Conservation (phyloP, 83 land plant species). For the Diphasiastrum complanatum region DNA sequence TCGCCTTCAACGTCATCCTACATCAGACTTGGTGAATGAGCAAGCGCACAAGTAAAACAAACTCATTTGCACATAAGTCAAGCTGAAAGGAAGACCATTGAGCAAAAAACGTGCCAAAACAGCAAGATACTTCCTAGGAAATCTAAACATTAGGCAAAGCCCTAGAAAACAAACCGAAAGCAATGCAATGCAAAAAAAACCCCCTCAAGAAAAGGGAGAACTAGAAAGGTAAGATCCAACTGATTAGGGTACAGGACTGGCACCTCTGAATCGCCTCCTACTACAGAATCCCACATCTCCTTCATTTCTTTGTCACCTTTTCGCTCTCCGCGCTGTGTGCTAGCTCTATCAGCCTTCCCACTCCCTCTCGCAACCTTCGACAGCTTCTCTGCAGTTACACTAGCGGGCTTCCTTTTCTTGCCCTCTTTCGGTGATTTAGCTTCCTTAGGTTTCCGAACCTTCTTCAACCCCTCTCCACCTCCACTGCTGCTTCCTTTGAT, state of each 20-base stretch:
- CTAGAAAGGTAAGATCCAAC: not conserved
- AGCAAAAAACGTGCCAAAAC: too few relatives aligned
- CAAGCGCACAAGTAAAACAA: not conserved
- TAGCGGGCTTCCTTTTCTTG: conserved; percentile 7
- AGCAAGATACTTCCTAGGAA: too few relatives aligned
- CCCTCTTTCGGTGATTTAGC: conserved; percentile 4
- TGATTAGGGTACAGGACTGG: not conserved
- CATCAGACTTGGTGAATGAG: not conserved
- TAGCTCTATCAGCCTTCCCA: conserved; percentile 25
- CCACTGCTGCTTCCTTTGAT: conserved; percentile 8
- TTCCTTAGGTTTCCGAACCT: conserved; percentile 20
- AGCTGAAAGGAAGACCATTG: not conserved
- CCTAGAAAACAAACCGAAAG: too few relatives aligned
- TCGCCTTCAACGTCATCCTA: conserved; percentile 82
- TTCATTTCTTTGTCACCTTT: conserved; percentile 58
- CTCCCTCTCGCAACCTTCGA: conserved; percentile 17
- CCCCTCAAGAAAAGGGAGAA: not conserved
- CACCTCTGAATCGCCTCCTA: conserved; percentile 86
- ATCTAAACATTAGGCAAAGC: too few relatives aligned
- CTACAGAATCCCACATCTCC: conserved; percentile 93
- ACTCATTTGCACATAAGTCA: not conserved
- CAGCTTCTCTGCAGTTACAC: not conserved
- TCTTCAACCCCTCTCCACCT: conserved; percentile 20
- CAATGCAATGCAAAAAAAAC: not conserved
- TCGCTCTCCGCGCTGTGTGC: conserved; percentile 11